Evolutionary conservation across 192 early-diverging fungal genomes (phyloP).

Genomic region (Podila minutissima): DNA sequence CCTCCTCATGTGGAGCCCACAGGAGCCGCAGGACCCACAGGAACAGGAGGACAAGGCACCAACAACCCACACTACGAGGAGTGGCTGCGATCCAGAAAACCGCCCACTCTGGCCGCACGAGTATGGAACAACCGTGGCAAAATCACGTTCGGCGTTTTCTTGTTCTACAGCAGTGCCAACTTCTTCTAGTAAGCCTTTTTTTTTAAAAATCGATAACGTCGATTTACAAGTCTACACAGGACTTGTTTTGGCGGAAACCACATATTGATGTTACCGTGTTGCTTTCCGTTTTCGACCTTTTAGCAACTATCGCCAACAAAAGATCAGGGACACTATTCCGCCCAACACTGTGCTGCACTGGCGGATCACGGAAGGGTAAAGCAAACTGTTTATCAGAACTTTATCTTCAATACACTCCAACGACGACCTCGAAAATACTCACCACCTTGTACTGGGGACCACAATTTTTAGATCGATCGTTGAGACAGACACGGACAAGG

Average conservation of each 20-base stretch:
- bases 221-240: no score
- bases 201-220: no score
- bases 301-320: conserved; percentile 35
- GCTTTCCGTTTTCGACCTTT: background rate
- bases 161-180: conserved; percentile 38
- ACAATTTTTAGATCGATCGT: conserved; percentile 38
- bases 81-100: background rate
- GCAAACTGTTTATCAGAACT: background rate
- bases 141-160: conserved; percentile 41
- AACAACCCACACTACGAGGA: background rate
- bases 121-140: conserved; percentile 42
- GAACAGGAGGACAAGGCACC: background rate
- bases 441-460: no score
- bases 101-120: conserved; percentile 1
- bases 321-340: conserved; percentile 38
- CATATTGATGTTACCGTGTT: background rate
- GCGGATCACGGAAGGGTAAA: conserved; percentile 50
- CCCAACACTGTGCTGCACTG: conserved; percentile 53
- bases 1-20: no score
- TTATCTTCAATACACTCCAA: background rate
- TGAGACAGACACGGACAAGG: conserved; percentile 44
- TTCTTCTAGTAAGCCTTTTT: conserved; percentile 17
- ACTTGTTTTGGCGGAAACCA: no score
- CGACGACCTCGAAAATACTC: background rate
- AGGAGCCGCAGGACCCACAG: background rate